Conservation (phyloP, 2,329 filamentous ascomycete species). For the Trichophyton simii region DNA sequence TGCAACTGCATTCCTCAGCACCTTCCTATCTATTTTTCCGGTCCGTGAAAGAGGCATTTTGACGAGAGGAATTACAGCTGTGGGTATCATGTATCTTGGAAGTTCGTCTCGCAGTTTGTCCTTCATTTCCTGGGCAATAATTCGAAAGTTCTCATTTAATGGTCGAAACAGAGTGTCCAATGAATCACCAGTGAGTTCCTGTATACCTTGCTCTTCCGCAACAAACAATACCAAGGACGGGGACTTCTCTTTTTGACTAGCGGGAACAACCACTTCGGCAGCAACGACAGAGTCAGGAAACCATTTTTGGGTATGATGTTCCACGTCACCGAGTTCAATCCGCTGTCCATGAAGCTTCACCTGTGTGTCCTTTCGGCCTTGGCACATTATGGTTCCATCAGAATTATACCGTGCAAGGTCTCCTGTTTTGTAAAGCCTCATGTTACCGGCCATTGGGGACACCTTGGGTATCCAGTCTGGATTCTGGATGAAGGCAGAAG, state of each 20-base stretch:
- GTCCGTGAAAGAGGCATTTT: slow-evolving; percentile 8
- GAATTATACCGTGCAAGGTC: slow-evolving; percentile 21
- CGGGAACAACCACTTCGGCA: slow-evolving; percentile 5
- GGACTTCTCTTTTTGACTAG: not conserved
- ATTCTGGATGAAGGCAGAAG: slow-evolving; percentile 15
- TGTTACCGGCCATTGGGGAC: slow-evolving; percentile 5
- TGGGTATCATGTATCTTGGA: slow-evolving; percentile 9
- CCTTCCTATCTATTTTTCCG: slow-evolving; percentile 15
- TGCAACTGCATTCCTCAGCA: slow-evolving; percentile 17
- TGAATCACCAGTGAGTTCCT: not conserved
- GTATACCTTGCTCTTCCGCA: slow-evolving; percentile 5
- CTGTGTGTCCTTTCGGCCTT: slow-evolving; percentile 8
- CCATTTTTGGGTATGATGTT: slow-evolving; percentile 5
- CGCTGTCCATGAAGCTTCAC: slow-evolving; percentile 5
- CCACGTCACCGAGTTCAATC: slow-evolving; percentile 9
- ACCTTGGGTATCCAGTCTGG: slow-evolving; percentile 20
- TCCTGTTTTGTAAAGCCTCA: slow-evolving; percentile 24
- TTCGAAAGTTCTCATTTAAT: not conserved
- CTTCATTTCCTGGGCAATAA: not conserved
- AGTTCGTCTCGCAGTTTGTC: not conserved
- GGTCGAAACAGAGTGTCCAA: not conserved
- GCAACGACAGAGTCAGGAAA: not conserved
- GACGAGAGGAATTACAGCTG: slow-evolving; percentile 23
- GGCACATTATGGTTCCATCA: slow-evolving; percentile 1
- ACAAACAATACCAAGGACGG: slow-evolving; percentile 8